Percentiles rank a stretch among this genome's conserved stretches.
phyloP scores from a whole-genome alignment of 768 basidiomycete genomes.

The Podaxis rugospora region DNA sequence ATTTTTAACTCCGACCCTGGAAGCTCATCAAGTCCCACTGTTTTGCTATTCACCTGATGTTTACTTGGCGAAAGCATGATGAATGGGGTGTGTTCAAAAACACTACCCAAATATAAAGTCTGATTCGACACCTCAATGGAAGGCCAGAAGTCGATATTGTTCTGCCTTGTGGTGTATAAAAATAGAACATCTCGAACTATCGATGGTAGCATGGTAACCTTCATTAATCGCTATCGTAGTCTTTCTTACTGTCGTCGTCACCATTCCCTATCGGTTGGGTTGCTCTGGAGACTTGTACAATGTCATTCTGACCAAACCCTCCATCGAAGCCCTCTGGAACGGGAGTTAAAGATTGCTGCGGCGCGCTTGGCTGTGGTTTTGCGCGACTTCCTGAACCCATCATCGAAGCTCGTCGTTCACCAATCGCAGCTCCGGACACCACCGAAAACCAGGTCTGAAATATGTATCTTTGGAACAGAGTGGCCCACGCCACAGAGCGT shows the following conservation, averaged over 20 bases:
- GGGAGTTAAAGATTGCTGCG: background rate
- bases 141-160: background rate
- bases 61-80: background rate
- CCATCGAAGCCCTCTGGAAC: constrained; percentile 23
- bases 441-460: constrained; percentile 44
- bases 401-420: constrained; percentile 33
- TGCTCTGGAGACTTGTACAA: constrained; percentile 11
- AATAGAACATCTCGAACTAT: background rate
- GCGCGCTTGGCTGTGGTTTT: background rate
- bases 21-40: background rate
- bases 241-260: constrained; percentile 19
- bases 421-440: constrained; percentile 40
- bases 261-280: background rate
- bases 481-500: background rate
- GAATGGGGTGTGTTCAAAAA: background rate
- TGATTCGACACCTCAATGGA: background rate
- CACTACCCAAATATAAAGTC: background rate
- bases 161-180: background rate
- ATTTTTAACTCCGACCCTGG: background rate
- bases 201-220: background rate
- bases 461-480: constrained; percentile 25
- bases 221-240: constrained; percentile 15
- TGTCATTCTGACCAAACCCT: constrained; percentile 28
- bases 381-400: background rate
- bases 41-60: background rate